A percentile compares a stretch with the other conserved stretches of the same genome.
phyloP scores from a whole-genome alignment of 2,329 filamentous ascomycete genomes.

The Nemania bipapillata region DNA sequence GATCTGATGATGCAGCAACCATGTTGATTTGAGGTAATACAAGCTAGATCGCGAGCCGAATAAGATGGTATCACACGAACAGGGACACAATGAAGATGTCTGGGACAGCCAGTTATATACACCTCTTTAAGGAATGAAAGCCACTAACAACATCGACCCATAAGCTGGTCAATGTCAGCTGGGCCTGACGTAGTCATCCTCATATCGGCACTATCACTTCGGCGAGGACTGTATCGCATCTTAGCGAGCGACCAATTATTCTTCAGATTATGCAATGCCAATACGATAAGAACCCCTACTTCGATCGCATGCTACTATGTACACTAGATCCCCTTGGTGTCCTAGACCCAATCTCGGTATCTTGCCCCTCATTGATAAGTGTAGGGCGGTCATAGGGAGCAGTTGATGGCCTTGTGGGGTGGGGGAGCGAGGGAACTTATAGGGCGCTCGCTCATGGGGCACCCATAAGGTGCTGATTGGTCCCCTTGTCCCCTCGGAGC shows the following conservation, averaged over 20 bases:
- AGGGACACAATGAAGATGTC: neutral
- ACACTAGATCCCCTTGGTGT: constrained; percentile 2
- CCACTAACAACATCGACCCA: neutral
- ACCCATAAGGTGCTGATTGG: no score
- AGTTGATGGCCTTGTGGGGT: neutral
- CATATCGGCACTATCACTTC: neutral
- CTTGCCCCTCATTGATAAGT: constrained; percentile 40
- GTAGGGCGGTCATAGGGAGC: constrained; percentile 35
- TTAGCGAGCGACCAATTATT: constrained; percentile 39
- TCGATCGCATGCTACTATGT: constrained; percentile 20
- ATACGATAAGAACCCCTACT: constrained; percentile 43
- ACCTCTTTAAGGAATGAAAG: neutral
- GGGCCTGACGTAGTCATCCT: neutral
- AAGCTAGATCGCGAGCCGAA: neutral
- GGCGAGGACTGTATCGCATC: constrained; percentile 6
- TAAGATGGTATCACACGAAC: neutral
- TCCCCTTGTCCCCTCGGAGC: constrained; percentile 6
- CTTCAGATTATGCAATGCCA: constrained; percentile 41
- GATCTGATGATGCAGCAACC: constrained; percentile 39
- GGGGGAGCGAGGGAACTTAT: neutral
- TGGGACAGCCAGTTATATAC: constrained; percentile 11
- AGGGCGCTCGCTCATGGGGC: neutral
- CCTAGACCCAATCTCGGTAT: constrained; percentile 35
- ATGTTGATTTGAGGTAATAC: constrained; percentile 34
- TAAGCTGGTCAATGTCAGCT: constrained; percentile 18